Evolutionary conservation across 139 green algal genomes (phyloP).

Genomic region (Pedinophyceae sp.): DNA sequence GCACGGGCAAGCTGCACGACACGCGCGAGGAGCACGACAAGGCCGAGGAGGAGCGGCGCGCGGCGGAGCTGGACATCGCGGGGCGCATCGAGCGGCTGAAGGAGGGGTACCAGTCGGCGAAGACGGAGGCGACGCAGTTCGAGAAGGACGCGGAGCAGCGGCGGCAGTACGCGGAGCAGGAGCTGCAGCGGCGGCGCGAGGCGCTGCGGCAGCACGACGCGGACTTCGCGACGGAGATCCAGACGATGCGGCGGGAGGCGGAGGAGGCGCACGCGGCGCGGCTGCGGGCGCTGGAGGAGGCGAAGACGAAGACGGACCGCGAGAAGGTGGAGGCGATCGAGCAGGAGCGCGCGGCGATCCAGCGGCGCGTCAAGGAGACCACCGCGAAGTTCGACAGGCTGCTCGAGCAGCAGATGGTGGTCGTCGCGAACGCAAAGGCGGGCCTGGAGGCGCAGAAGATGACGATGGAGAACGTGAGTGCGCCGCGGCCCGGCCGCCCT

Average conservation of each 20-base stretch:
- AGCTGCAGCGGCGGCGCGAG: not conserved
- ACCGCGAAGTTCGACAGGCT: not conserved
- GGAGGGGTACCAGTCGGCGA: constrained; percentile 20
- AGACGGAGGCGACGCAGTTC: not conserved
- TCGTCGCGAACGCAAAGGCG: not conserved
- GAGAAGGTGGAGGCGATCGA: not conserved
- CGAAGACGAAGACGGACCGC: not conserved
- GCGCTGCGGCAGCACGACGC: not conserved
- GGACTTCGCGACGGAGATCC: not conserved
- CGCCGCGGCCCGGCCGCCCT: too few species aligned
- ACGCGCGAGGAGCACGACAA: constrained; percentile 23
- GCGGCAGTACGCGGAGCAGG: not conserved
- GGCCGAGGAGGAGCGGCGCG: constrained; percentile 38
- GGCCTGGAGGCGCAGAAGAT: not conserved
- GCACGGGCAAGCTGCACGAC: constrained; percentile 30
- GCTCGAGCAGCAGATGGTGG: not conserved
- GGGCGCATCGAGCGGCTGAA: constrained; percentile 10
- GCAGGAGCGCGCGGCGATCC: not conserved
- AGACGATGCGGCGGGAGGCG: not conserved
- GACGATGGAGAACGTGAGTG: not conserved
- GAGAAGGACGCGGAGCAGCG: not conserved
- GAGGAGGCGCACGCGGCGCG: not conserved
- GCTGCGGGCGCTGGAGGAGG: not conserved
- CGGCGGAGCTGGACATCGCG: constrained; percentile 30
- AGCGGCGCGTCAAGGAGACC: not conserved